Evolutionary conservation across 345 rosid species (phyloP).

Genomic region (Lepidium africanum): DNA sequence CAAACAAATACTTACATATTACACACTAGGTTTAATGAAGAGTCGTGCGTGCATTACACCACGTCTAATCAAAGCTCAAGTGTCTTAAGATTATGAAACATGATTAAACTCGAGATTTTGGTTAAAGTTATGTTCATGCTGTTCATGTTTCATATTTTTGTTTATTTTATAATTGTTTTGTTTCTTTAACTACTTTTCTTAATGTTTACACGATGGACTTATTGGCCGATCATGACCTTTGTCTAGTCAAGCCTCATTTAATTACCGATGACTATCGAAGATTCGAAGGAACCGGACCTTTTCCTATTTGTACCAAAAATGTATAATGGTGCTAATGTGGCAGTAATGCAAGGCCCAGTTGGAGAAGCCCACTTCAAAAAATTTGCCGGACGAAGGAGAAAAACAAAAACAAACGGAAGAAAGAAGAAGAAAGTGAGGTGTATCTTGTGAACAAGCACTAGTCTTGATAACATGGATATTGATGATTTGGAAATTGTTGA

Average conservation of each 20-base stretch:
- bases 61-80: not conserved
- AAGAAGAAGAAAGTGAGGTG: too few relatives aligned
- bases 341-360: too few relatives aligned
- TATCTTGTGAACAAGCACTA: too few relatives aligned
- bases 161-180: not conserved
- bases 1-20: not conserved
- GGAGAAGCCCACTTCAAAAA: too few relatives aligned
- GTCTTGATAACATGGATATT: too few relatives aligned
- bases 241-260: not conserved
- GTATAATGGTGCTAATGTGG: too few relatives aligned
- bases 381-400: too few relatives aligned
- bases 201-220: not conserved
- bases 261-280: not conserved
- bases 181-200: not conserved
- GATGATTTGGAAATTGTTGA: too few relatives aligned
- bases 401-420: too few relatives aligned
- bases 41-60: constrained; percentile 1
- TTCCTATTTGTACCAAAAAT: too few relatives aligned
- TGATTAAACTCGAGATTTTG: not conserved
- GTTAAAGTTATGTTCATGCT: not conserved
- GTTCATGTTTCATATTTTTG: not conserved
- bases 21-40: not conserved
- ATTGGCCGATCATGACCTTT: not conserved
- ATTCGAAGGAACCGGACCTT: too few relatives aligned
- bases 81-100: not conserved